Base-by-base conservation (phyloP, 129 eudicot genomes). In the Helichrysum umbraculigerum region DNA sequence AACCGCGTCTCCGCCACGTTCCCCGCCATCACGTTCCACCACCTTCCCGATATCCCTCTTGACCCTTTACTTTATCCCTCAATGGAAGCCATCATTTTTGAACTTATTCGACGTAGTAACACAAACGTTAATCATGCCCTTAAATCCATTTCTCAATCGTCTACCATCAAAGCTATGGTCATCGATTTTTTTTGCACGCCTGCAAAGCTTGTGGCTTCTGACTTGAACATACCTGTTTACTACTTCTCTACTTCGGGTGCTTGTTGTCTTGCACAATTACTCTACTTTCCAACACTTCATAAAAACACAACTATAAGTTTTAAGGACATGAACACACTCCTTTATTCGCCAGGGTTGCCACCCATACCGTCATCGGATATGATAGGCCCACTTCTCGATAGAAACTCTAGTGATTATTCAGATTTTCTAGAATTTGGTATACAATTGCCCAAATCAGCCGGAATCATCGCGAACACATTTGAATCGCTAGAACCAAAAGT, bases 21-120 rank as follows among this genome's bases (percentile, higher is more conserved):
- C 21, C 86, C 95, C 2, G 84, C 95, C 76, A 83, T 89, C 81
- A 66, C 79, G 7, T 89, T 84, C 83, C 85, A 66, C 74, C 78
- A 73, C 51, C 87, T 86, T 5, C 89, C 93, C 51, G 14, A 83
- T 61, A 29, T 78, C 60, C 60, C 87, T 14, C 79, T 72, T 3
- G 86, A 81, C 10, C 85, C 78, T 0, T 56, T 71, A 73, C 61
- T 17, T 12, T 79, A 71, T 59, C 83, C 83, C 12, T 52, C 83
- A 32, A 73, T 79, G 83, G 83, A 73, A 73, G 83, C 83, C 68
- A 73, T 66, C 69, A 79, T 35, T 41, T 85, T 81, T 67, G 87
- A 85, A 9, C 74, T 83, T 71, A 84, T 82, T 4, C 83, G 82
- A 16, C 77, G 47, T 62, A 79, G 77, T 82, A 83, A 77, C 80